phyloP scores from a whole-genome alignment of 176 grass and related monocot genomes.

The Dactylis glomerata region DNA sequence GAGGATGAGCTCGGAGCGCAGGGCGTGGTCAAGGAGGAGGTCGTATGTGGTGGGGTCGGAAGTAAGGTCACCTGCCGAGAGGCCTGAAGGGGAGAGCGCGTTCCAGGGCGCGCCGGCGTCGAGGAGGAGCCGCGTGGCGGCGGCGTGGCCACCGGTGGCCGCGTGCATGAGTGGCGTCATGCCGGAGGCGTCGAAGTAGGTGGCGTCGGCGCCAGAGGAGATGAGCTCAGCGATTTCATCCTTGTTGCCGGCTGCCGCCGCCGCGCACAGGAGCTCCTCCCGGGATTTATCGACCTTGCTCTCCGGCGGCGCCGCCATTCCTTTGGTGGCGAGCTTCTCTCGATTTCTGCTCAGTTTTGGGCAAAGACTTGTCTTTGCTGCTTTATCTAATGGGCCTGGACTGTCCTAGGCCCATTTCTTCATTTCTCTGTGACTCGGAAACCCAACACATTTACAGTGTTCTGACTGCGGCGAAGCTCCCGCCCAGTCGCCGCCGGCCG shows the following conservation, averaged over 20 bases:
- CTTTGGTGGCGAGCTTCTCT: neutral
- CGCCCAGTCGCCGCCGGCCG: neutral
- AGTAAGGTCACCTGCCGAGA: conserved; percentile 74
- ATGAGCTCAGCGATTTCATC: conserved; percentile 39
- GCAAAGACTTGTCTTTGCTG: neutral
- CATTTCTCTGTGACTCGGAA: neutral
- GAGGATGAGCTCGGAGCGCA: conserved; percentile 88
- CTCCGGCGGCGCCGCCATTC: conserved; percentile 66
- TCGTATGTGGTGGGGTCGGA: conserved; percentile 63
- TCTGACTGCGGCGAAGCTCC: neutral
- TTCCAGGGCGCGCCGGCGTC: conserved; percentile 85
- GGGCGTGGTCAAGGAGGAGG: conserved; percentile 72
- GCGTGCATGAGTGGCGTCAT: conserved; percentile 85
- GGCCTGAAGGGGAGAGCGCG: conserved; percentile 46
- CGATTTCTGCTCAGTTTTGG: neutral
- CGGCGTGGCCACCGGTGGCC: conserved; percentile 51
- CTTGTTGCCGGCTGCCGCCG: conserved; percentile 45
- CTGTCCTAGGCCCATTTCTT: neutral
- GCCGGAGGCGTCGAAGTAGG: conserved; percentile 62
- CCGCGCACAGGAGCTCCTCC: conserved; percentile 73
- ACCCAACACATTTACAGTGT: neutral
- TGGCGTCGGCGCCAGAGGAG: conserved; percentile 46
- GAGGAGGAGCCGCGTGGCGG: conserved; percentile 52
- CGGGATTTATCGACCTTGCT: conserved; percentile 35
- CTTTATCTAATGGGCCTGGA: neutral